A percentile compares a stretch with the other conserved stretches of the same genome.
Conservation (phyloP, 306 rosid genomes). For the Malus orientalis region DNA sequence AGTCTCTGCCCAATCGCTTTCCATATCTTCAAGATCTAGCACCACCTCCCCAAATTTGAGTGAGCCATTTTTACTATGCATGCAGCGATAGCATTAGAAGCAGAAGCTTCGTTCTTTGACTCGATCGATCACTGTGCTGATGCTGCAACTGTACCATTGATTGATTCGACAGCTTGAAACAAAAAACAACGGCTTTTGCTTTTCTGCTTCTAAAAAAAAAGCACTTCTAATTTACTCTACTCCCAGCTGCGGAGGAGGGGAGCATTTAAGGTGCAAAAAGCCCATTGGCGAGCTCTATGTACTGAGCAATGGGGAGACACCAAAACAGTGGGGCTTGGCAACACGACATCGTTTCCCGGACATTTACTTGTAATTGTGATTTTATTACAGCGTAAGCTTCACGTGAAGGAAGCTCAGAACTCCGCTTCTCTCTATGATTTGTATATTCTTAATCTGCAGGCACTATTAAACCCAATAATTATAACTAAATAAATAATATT, state of each 20-base stretch:
- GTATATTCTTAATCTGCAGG: slow-evolving; percentile 8
- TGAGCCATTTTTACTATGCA: too few relatives aligned
- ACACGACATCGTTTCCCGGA: slow-evolving; percentile 17
- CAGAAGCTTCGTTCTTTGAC: background rate
- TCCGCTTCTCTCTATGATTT: slow-evolving; percentile 30
- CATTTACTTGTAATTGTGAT: background rate
- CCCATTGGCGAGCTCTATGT: slow-evolving; percentile 2
- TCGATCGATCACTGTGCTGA: background rate
- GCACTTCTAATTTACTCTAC: background rate
- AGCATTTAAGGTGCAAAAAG: slow-evolving; percentile 7
- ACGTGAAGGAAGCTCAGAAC: slow-evolving; percentile 38
- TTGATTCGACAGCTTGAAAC: background rate
- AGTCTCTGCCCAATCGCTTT: background rate
- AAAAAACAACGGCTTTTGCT: background rate
- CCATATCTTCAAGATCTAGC: slow-evolving; percentile 8
- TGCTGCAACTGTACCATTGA: background rate
- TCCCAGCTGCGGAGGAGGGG: background rate
- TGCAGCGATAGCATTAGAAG: background rate
- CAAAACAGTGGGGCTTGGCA: background rate
- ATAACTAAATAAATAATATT: background rate
- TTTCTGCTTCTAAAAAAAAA: too few relatives aligned
- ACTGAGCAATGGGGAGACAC: slow-evolving; percentile 7
- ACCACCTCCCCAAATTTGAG: background rate
- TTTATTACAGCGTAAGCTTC: slow-evolving; percentile 21
- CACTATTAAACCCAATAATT: slow-evolving; percentile 15